Percentiles rank a stretch among this genome's conserved stretches.
Evolutionary conservation across 1,284 basidiomycete species (phyloP).

Genomic region (Xerocomus alliaceus): DNA sequence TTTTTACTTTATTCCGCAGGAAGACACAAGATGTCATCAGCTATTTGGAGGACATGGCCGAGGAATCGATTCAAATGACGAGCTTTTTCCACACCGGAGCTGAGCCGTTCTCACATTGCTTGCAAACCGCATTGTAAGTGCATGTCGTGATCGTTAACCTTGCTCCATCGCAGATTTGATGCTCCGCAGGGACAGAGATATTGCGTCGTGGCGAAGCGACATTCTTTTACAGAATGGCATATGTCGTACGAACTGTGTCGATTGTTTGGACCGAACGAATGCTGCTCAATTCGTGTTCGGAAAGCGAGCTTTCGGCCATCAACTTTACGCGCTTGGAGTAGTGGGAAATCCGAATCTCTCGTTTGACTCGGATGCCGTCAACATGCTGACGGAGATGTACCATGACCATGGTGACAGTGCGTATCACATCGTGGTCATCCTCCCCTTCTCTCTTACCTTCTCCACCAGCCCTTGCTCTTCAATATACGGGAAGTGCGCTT

Average conservation of each 20-base stretch:
- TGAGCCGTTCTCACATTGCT: slow-evolving; percentile 74
- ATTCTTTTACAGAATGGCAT: slow-evolving; percentile 92
- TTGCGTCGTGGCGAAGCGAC: slow-evolving; percentile 58
- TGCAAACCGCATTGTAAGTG: slow-evolving; percentile 55
- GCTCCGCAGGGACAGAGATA: slow-evolving; percentile 23
- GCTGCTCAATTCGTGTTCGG: slow-evolving; percentile 98
- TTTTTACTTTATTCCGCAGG: slow-evolving; percentile 48
- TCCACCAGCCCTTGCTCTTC: slow-evolving; percentile 83
- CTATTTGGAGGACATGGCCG: slow-evolving; percentile 93
- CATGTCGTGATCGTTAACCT: not conserved
- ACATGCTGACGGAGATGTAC: slow-evolving; percentile 99
- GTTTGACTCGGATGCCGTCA: slow-evolving; percentile 95
- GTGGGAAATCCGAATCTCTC: slow-evolving; percentile 84
- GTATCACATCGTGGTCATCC: slow-evolving; percentile 34
- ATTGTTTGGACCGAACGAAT: slow-evolving; percentile 97
- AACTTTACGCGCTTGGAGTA: slow-evolving; percentile 93
- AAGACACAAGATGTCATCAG: slow-evolving; percentile 97
- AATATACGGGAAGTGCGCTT: slow-evolving; percentile 95
- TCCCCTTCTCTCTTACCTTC: slow-evolving; percentile 2
- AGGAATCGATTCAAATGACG: slow-evolving; percentile 91
- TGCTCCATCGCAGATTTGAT: not conserved
- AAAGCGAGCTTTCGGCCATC: slow-evolving; percentile 93
- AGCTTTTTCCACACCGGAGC: slow-evolving; percentile 93
- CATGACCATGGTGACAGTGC: slow-evolving; percentile 94
- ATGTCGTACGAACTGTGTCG: slow-evolving; percentile 91